Evolutionary conservation across 148 eudicot species (phyloP), one percentile per base, ranked within the genome.

Genomic region (Rhododendron simsii): DNA sequence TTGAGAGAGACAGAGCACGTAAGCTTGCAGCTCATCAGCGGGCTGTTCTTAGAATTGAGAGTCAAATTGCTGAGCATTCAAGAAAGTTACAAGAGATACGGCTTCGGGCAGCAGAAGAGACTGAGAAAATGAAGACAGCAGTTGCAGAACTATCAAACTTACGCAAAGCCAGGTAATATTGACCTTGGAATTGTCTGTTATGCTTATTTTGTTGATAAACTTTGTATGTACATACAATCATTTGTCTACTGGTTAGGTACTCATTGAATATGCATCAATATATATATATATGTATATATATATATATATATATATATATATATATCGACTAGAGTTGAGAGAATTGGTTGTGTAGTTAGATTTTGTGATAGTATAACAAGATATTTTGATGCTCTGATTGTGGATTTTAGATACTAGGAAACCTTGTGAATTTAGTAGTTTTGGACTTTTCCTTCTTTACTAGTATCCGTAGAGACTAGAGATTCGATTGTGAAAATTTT

Each of bases 1-100:
- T 90, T 87, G 93, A 96, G 93, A 94, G 87, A 86, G 96, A 95
- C 51, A 93, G 84, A 75, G 93, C 92, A 0, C 88, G 88, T 82
- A 94, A 91, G 84, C 85, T 84, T 39, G 92, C 93, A 13, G 94
- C 94, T 13, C 93, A 91, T 77, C 83, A 74, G 48, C 89, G 99
- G 84, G 95, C 91, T 65, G 94, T 96, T 63, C 83, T 94, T 79
- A 92, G 98, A 81, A 83, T 94, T 1, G 99, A 96, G 91, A 93
- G 98, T 83, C 87, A 86, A 69, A 89, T 96, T 78, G 87, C 87
- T 2, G 93, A 91, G 88, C 88, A 87, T 83, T 83, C 85, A 2
- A 91, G 92, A 81, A 91, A 88, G 87, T 78, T 96, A 84, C 87
- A 80, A 63, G 92, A 90, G 77, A 87, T 96, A 35, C 48, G 81